Conservation (phyloP, 768 basidiomycete species). For the Pleurotus platypus region DNA sequence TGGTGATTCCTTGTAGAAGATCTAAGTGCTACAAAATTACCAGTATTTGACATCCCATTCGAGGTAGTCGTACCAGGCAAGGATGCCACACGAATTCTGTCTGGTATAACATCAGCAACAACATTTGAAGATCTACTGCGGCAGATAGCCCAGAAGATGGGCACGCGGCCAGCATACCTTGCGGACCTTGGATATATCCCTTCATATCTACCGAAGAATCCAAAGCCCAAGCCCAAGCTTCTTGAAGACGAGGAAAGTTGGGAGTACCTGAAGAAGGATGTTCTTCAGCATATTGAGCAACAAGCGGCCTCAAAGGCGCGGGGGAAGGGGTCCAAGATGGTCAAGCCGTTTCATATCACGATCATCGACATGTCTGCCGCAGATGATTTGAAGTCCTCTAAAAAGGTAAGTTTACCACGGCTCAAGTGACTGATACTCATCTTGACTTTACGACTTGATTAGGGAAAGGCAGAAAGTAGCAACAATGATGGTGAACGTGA, state of each 20-base stretch:
- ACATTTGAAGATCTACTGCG: not conserved
- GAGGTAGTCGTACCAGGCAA: too few species aligned
- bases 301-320: not conserved
- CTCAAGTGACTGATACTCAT: not conserved
- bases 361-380: constrained; percentile 6
- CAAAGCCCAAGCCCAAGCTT: constrained; percentile 17
- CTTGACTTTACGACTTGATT: not conserved
- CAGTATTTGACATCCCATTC: too few species aligned
- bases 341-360: constrained; percentile 7
- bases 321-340: not conserved
- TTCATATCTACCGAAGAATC: constrained; percentile 12
- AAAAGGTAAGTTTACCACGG: not conserved
- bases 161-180: not conserved
- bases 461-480: not conserved
- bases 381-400: not conserved
- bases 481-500: not conserved
- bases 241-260: constrained; percentile 14
- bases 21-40: too few species aligned
- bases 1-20: not conserved
- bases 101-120: not conserved
- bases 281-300: constrained; percentile 11
- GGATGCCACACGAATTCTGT: too few species aligned
- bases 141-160: constrained; percentile 3
- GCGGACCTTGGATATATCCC: constrained; percentile 17
- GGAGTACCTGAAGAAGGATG: constrained; percentile 11